phyloP scores from a whole-genome alignment of 305 asterid species.

The Solanum aculeatissimum region DNA sequence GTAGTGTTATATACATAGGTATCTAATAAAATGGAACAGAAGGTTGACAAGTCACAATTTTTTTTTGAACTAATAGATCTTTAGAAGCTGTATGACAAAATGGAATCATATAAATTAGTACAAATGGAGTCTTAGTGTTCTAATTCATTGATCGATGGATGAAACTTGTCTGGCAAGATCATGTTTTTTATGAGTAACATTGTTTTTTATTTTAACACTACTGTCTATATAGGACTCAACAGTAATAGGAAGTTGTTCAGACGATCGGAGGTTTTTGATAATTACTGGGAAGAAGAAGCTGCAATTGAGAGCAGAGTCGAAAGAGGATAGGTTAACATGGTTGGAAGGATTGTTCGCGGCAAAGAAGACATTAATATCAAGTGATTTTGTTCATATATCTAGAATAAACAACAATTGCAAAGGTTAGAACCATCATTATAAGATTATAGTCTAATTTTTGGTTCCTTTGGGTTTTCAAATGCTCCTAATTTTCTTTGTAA shows the following conservation, averaged over 20 bases:
- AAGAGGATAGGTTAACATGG: conserved; percentile 12
- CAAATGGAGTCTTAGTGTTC: background rate
- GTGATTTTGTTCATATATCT: background rate
- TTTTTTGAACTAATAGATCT: background rate
- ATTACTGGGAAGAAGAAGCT: conserved; percentile 16
- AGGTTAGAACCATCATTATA: background rate
- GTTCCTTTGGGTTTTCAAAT: no score
- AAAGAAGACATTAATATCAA: conserved; percentile 2
- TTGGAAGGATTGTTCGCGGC: conserved; percentile 12
- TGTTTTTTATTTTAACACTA: background rate
- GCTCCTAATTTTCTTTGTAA: background rate
- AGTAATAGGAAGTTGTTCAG: conserved; percentile 14
- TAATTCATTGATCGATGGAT: background rate
- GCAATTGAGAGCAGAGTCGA: conserved; percentile 15
- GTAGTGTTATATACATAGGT: background rate
- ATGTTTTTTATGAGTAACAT: background rate
- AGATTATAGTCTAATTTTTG: background rate
- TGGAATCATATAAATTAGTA: background rate
- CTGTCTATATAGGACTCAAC: conserved; percentile 10
- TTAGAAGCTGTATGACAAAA: background rate
- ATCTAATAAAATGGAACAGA: background rate
- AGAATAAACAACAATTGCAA: background rate
- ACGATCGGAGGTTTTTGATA: conserved; percentile 16
- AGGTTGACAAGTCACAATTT: background rate
- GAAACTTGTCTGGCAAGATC: background rate